phyloP scores from a whole-genome alignment of 2,329 filamentous ascomycete genomes.

The Shiraia sp. region DNA sequence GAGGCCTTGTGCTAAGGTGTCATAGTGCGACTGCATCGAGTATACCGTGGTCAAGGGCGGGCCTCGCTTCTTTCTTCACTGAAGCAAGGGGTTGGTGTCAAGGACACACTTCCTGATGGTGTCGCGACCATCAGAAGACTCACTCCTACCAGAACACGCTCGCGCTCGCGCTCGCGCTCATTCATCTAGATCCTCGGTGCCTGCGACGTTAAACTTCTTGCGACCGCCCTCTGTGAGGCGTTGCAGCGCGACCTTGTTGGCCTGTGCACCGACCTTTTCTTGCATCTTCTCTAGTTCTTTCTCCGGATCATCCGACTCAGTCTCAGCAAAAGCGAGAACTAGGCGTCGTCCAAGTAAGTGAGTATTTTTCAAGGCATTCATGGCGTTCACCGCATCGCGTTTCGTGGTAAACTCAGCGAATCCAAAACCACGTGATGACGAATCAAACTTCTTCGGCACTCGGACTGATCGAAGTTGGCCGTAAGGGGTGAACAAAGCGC shows the following conservation, averaged over 20 bases:
- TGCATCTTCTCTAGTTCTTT: constrained; percentile 97
- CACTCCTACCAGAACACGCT: constrained; percentile 34
- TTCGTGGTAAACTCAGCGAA: constrained; percentile 95
- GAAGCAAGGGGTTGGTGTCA: constrained; percentile 40
- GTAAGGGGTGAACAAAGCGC: constrained; percentile 83
- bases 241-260: constrained; percentile 87
- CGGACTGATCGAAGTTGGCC: constrained; percentile 91
- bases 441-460: constrained; percentile 93
- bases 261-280: constrained; percentile 88
- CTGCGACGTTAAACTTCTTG: constrained; percentile 85
- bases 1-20: constrained; percentile 33
- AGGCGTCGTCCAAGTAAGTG: constrained; percentile 89
- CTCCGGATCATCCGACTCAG: constrained; percentile 87
- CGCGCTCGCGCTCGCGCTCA: constrained; percentile 37
- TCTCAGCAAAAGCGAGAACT: constrained; percentile 88
- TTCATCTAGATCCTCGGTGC: constrained; percentile 61
- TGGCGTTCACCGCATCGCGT: constrained; percentile 86
- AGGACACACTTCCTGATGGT: constrained; percentile 29
- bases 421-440: constrained; percentile 85
- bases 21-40: constrained; percentile 35
- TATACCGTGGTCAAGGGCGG: constrained; percentile 35
- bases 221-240: constrained; percentile 81
- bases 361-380: constrained; percentile 88
- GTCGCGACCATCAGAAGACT: constrained; percentile 32
- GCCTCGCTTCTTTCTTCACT: constrained; percentile 35